phyloP scores from a whole-genome alignment of 140 eudicot genomes.

The Senecio squalidus region DNA sequence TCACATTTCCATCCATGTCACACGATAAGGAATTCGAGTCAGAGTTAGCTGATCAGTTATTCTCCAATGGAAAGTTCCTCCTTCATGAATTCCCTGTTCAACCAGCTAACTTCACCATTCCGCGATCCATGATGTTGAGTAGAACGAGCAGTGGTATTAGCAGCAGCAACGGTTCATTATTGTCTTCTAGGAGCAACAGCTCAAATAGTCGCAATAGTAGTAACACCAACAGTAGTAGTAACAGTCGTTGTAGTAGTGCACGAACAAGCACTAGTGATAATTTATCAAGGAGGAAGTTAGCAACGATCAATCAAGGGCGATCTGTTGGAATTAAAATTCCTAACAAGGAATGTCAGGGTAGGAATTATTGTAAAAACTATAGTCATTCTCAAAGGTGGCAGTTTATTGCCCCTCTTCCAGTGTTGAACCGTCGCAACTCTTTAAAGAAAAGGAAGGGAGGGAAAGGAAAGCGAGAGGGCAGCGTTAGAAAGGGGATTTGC shows the following conservation, averaged over 20 bases:
- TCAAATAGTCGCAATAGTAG: slow-evolving; percentile 33
- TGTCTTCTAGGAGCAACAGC: slow-evolving; percentile 73
- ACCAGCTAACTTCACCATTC: slow-evolving; percentile 19
- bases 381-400: slow-evolving; percentile 66
- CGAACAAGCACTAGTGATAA: slow-evolving; percentile 63
- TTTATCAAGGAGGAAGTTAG: slow-evolving; percentile 27
- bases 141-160: slow-evolving; percentile 62
- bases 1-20: slow-evolving; percentile 39
- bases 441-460: slow-evolving; percentile 28
- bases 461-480: slow-evolving; percentile 18
- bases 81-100: slow-evolving; percentile 61
- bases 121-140: slow-evolving; percentile 39
- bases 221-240: slow-evolving; percentile 37
- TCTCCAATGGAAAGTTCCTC: slow-evolving; percentile 68
- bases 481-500: slow-evolving; percentile 35
- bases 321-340: slow-evolving; percentile 20
- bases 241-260: slow-evolving; percentile 63
- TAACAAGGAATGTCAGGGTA: slow-evolving; percentile 11
- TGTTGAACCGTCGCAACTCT: slow-evolving; percentile 40
- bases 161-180: slow-evolving; percentile 53
- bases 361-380: slow-evolving; percentile 21
- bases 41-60: slow-evolving; percentile 75
- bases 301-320: slow-evolving; percentile 6
- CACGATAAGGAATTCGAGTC: slow-evolving; percentile 10
- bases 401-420: slow-evolving; percentile 60